Base-by-base conservation (phyloP, 192 early-diverging fungal genomes). In the Coemansia sp. region DNA sequence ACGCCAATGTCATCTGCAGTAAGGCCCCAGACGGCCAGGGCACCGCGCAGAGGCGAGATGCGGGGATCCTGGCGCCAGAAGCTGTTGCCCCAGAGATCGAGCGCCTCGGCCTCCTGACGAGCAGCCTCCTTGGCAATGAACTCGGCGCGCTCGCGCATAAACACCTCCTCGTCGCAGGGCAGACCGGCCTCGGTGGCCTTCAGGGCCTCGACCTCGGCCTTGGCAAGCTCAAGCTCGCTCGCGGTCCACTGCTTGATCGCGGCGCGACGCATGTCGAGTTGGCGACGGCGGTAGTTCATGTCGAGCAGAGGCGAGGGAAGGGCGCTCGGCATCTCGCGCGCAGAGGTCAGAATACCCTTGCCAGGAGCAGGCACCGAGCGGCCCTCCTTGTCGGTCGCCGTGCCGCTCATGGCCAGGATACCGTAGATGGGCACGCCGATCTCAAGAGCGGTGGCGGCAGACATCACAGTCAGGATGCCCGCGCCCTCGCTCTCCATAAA, bases 401-500 rank as follows among this genome's bases (percentile, higher is more conserved):
- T 42, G 71, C n/a, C n/a, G n/a, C n/a, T 94, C 71, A 86, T 91
- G 34, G 90, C 95, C 49, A 98, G 67, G 54, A 98, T 86, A 82
- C 85, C 95, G 61, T 93, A 92, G 64, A 98, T 90, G 23, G 95
- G 94, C 3, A 88, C 88, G 71, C 95, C 95, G 75, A 91, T 93
- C 71, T 94, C 84, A 57, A 98, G 71, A 3, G 95, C 95, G n/a
- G 93, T 81, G 27, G 79, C 62, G 25, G 91, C 94, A 7, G 89
- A 89, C 93, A 95, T 98, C 48, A 98, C 79, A 61, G 95, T 88
- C 50, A 90, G 88, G 45, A 92, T 88, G 70, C 91, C 95, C 57
- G 93, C 86, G 75, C 95, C 95, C 63, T 95, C 90, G 5, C 91
- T 82, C 83, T 98, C 95, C 89, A 98, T 94, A 83, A 98, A 96